Evolutionary conservation across 1,284 basidiomycete genomes (phyloP).

Genomic region (Ceratobasidium sp.): DNA sequence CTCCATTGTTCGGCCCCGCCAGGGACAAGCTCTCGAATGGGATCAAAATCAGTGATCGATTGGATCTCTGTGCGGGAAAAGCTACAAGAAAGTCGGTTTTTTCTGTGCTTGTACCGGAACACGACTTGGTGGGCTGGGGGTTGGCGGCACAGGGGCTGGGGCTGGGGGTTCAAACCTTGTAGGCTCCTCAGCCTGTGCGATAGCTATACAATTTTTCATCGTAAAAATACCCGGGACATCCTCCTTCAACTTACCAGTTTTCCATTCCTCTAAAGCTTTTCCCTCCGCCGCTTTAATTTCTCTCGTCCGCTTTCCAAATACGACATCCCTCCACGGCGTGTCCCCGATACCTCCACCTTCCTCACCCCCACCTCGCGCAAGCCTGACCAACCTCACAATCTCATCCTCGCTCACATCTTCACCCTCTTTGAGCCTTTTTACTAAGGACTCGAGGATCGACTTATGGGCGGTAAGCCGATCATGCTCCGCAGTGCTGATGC

Average conservation of each 20-base stretch:
- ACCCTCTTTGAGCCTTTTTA: conserved; percentile 56
- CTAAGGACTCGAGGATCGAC: conserved; percentile 64
- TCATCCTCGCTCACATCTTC: conserved; percentile 57
- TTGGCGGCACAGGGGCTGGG: neutral
- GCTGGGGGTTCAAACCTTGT: neutral
- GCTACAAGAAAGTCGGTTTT: neutral
- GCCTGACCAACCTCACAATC: conserved; percentile 56
- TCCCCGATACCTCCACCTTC: neutral
- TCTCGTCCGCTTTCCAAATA: conserved; percentile 29
- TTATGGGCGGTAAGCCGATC: conserved; percentile 59
- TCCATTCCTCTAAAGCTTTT: conserved; percentile 15
- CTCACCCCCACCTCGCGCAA: conserved; percentile 51
- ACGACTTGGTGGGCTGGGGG: neutral
- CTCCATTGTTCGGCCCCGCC: too few relatives aligned
- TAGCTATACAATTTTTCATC: neutral
- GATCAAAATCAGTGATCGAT: too few relatives aligned
- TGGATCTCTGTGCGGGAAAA: too few relatives aligned
- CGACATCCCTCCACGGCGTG: conserved; percentile 33
- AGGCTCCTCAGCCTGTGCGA: neutral
- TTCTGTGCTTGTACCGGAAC: neutral
- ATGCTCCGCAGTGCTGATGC: conserved; percentile 57
- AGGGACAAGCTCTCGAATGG: too few relatives aligned
- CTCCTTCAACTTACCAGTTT: conserved; percentile 2
- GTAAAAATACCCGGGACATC: neutral
- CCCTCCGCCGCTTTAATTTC: conserved; percentile 6